Conservation (phyloP, 768 basidiomycete species). For the Coprinopsis strossmayeri region DNA sequence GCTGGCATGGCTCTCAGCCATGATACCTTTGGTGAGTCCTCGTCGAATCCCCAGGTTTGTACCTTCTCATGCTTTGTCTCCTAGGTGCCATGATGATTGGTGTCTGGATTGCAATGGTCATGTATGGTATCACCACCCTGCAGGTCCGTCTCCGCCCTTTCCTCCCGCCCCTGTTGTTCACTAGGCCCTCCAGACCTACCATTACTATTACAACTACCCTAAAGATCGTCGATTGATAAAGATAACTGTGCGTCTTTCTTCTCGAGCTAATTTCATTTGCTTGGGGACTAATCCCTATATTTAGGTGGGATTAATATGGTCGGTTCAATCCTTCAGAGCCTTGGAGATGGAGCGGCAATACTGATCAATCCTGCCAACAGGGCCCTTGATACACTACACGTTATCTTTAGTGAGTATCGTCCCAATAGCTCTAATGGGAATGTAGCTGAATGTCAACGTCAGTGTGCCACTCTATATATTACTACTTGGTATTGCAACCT, state of each 20-base stretch:
- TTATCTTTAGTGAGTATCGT: constrained; percentile 29
- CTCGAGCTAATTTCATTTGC: not conserved
- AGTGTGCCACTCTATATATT: constrained; percentile 38
- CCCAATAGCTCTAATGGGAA: not conserved
- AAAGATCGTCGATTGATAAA: constrained; percentile 29
- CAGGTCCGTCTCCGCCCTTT: constrained; percentile 22
- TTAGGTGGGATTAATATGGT: constrained; percentile 32
- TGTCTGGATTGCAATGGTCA: constrained; percentile 27
- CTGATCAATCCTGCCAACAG: constrained; percentile 18
- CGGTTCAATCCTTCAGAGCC: too few relatives aligned
- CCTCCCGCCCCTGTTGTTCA: not conserved
- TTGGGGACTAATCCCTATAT: not conserved
- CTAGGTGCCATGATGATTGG: constrained; percentile 33
- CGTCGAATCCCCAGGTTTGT: not conserved
- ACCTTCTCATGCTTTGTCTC: not conserved
- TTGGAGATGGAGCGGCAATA: not conserved
- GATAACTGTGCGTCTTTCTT: constrained; percentile 20
- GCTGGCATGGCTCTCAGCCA: constrained; percentile 14
- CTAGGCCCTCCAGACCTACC: constrained; percentile 26
- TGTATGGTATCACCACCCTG: constrained; percentile 39
- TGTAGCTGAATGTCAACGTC: constrained; percentile 1
- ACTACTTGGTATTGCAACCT: constrained; percentile 31
- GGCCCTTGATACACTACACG: constrained; percentile 34
- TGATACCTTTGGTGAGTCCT: constrained; percentile 27
- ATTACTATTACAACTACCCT: constrained; percentile 35